Evolutionary conservation across 176 grass and related monocot genomes (phyloP), one percentile per base, ranked within the genome.

Genomic region (Musa acuminata): DNA sequence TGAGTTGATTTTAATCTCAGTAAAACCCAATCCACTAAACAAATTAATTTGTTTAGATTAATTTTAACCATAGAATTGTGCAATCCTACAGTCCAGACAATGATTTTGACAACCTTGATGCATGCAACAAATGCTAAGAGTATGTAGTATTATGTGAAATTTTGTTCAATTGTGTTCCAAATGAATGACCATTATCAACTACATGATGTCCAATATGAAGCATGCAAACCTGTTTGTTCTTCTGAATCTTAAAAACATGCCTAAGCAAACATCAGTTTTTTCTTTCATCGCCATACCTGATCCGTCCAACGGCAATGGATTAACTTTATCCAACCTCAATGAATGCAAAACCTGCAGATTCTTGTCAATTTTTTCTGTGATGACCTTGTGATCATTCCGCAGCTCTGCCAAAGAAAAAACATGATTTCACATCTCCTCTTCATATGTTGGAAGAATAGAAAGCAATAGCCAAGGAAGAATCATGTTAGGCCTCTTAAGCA

Each of bases 301-400:
- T 80, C 53, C 72, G 1, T 48, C 71, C 6, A 82, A 49, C 51
- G 55, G 63, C 13, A 73, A 54, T 73, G 81, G 70, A 13, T 77
- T 72, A 73, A 71, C 83, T 48, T 84, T 90, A 62, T 82, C 62
- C 75, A 89, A 52, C 80, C 84, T 99, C 67, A 88, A 52, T 57
- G 91, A 94, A 75, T 95, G 95, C 55, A 94, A 77, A 79, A 86
- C 53, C 83, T 91, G 79, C 49, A 99, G 26, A 66, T 91, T 94
- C 49, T 91, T 99, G 23, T 87, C 87, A 25, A 99, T 94, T 80
- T 85, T 91, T 52, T 80, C 80, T 16, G 91, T 91, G 72, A 94
- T 78, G 84, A 84, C 78, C 73, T 89, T 91, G 69, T 99, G 83
- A 64, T 99, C 95, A 72, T 82, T 91, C 49, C 77, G 55, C 75